Evolutionary conservation across 805 yeast genomes (phyloP), one percentile per base, ranked within the genome.

Genomic region (Pichia paraexigua): DNA sequence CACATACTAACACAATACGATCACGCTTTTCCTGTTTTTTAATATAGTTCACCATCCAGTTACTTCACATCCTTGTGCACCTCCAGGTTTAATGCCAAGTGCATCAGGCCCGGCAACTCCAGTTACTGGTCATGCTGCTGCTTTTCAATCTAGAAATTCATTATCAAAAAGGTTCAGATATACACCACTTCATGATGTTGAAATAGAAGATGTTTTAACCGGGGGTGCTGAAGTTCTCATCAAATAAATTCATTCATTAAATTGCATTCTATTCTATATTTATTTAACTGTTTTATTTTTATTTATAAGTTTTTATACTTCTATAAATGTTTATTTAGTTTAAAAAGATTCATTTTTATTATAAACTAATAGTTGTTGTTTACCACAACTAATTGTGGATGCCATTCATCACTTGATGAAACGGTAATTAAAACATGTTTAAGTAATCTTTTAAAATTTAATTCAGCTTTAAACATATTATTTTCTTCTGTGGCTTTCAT

Each of bases 201-300:
- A 92, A 69, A 80, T 85, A 27, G 96, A 87, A 12, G 77, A 80
- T 57, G 80, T 92, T 59, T 78, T 82, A 59, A 75, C 78, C 49
- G 99, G 98, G 51, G 97, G 97, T 59, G 96, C 96, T 37, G 81
- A 76, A 40, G 61, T 75, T 43, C 68, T 79, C 15, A 77, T 68
- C 58, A 79, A 49, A 24, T 51, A 10, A 21, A 42, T 15, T 21
- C 30, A 35, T 40, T 11, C 41, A 40, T 40, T 21, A 9, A 42
- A 42, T 41, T 27, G 35, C 32, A 17, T 27, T 30, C 3, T 22
- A 15, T 37, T n/a, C 18, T 17, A 30, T 20, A 40, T n/a, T 28
- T 40, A 41, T 27, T 25, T 43, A 46, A n/a, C 45, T 21, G 28
- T 41, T 5, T 35, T 17, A 35, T 35, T 17, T 17, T 17, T n/a